A percentile compares a stretch with the other conserved stretches of the same genome.
These are phyloP conservation scores for Lepidium didymum DNA, from an alignment of 345 rosid species.

Conservation along the genomic window DNA sequence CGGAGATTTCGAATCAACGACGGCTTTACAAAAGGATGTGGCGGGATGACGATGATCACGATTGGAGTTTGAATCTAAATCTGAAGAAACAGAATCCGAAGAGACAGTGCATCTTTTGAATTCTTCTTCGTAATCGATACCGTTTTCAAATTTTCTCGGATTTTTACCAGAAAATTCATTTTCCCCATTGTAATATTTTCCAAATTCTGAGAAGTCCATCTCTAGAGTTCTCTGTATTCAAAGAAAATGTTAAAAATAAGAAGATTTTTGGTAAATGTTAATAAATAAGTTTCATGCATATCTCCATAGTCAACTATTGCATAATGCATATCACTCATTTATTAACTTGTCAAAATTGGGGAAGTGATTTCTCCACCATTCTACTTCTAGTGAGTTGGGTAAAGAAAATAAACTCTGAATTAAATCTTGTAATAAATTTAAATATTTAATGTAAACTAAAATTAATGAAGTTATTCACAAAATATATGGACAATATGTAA, in stretches of 20 bases:
- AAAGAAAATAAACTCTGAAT: too few species aligned
- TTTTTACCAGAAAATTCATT: not conserved
- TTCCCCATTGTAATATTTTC: not conserved
- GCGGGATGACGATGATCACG: slow-evolving; percentile 1
- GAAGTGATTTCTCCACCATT: too few species aligned
- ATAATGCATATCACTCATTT: not conserved
- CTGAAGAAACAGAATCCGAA: not conserved
- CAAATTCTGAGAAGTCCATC: not conserved
- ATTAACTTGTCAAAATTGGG: not conserved
- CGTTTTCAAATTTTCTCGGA: not conserved
- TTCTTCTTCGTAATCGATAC: not conserved
- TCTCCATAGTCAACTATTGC: not conserved
- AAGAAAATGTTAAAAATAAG: not conserved
- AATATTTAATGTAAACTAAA: too few species aligned
- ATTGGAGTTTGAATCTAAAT: slow-evolving; percentile 12
- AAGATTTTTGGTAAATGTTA: not conserved
- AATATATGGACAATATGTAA: too few species aligned
- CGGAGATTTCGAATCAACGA: not conserved
- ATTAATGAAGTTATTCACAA: too few species aligned
- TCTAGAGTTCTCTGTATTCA: not conserved
- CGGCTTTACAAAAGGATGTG: not conserved
- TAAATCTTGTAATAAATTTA: too few species aligned
- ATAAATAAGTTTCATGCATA: not conserved
- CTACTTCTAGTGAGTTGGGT: too few species aligned
- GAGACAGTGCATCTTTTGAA: not conserved